phyloP scores from a whole-genome alignment of 2,329 filamentous ascomycete species.

The Ramichloridium luteum region DNA sequence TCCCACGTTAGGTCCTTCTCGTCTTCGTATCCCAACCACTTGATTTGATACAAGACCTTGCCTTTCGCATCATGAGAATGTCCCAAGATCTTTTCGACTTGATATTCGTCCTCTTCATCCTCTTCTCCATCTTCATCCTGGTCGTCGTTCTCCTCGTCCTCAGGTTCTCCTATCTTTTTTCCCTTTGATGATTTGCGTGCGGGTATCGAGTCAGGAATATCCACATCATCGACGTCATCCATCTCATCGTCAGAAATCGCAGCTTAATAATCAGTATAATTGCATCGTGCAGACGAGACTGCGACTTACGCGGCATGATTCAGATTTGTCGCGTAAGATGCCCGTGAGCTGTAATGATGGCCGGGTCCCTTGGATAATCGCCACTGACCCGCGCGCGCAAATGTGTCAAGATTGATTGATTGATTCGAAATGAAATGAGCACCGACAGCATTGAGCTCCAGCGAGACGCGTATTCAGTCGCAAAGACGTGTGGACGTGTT shows the following conservation, averaged over 20 bases:
- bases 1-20: constrained; percentile 67
- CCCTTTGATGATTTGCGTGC: constrained; percentile 12
- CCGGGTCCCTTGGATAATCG: no score
- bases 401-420: no score
- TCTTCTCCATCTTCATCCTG: constrained; percentile 30
- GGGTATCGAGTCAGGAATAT: constrained; percentile 20
- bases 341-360: no score
- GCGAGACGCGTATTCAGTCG: no score
- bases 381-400: no score
- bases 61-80: constrained; percentile 51
- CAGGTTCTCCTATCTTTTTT: not conserved
- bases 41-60: constrained; percentile 53
- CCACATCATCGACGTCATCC: constrained; percentile 21
- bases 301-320: constrained; percentile 22
- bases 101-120: constrained; percentile 46
- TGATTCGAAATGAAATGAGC: no score
- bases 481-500: no score
- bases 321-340: no score
- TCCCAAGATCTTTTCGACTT: constrained; percentile 60
- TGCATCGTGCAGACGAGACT: no score
- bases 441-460: no score
- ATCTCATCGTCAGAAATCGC: constrained; percentile 29
- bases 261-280: constrained; percentile 24
- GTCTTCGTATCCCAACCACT: constrained; percentile 68
- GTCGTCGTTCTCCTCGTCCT: constrained; percentile 18